Conservation (phyloP, 495 filamentous ascomycete species). For the Glutinoglossum americanum region DNA sequence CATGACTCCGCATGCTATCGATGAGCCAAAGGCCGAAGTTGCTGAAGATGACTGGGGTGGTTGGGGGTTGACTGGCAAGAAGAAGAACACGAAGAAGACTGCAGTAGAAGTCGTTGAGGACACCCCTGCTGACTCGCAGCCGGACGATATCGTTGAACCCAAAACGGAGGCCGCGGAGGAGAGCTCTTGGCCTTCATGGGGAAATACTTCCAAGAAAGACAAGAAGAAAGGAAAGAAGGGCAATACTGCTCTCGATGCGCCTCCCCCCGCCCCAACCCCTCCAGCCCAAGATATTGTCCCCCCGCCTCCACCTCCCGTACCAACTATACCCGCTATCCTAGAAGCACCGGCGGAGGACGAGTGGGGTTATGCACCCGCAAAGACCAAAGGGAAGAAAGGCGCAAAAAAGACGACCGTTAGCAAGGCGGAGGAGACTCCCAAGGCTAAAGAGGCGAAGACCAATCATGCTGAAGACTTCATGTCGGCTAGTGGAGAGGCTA, state of each 20-base stretch:
- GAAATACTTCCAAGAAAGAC: constrained; percentile 6
- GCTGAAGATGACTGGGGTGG: not conserved
- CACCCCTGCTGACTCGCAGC: not conserved
- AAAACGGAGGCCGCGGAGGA: not conserved
- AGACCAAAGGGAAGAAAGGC: constrained; percentile 4
- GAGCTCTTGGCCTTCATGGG: not conserved
- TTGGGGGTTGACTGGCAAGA: not conserved
- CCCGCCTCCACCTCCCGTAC: not conserved
- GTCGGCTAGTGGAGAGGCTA: not conserved
- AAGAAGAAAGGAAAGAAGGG: constrained; percentile 6
- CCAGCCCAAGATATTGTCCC: constrained; percentile 4
- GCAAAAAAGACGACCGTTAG: not conserved
- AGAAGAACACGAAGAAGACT: constrained; percentile 4
- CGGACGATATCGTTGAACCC: not conserved
- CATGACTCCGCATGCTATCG: not conserved
- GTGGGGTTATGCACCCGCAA: not conserved
- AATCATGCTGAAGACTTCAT: not conserved
- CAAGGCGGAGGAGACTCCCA: not conserved
- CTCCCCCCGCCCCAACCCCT: constrained; percentile 5
- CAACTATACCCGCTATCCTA: not conserved
- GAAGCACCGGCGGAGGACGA: not conserved
- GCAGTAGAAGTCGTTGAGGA: constrained; percentile 1
- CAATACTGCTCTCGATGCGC: constrained; percentile 2
- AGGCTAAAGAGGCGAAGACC: not conserved
- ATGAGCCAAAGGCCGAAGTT: not conserved